Evolutionary conservation across 257 asterid genomes (phyloP).

Genomic region (Pogostemon cablin): DNA sequence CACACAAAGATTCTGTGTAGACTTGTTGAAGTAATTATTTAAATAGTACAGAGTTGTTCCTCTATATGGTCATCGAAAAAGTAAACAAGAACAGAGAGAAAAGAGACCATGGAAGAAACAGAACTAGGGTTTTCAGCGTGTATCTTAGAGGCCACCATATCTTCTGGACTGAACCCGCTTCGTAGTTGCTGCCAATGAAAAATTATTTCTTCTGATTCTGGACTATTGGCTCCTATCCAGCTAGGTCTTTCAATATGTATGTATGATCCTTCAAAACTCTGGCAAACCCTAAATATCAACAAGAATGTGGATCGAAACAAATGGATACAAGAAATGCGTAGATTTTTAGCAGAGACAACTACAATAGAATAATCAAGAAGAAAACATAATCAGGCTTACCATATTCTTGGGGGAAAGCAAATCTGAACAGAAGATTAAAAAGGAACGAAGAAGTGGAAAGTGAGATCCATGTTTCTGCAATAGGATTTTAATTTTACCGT

Average conservation of each 20-base stretch:
- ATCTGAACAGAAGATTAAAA: constrained; percentile 19
- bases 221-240: not conserved
- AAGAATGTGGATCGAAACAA: constrained; percentile 9
- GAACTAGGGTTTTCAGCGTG: constrained; percentile 34
- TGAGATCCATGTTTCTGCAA: constrained; percentile 3
- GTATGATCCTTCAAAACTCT: constrained; percentile 31
- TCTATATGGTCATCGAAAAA: constrained; percentile 1
- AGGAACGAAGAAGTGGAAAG: constrained; percentile 9
- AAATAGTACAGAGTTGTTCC: no score
- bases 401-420: constrained; percentile 12
- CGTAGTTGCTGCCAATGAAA: not conserved
- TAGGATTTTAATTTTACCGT: constrained; percentile 30
- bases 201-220: constrained; percentile 14
- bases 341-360: not conserved
- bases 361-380: constrained; percentile 1
- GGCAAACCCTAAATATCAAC: constrained; percentile 11
- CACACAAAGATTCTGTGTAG: no score
- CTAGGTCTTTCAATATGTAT: constrained; percentile 8
- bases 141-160: constrained; percentile 56
- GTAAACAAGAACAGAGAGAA: not conserved
- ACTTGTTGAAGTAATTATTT: no score
- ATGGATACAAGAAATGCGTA: not conserved
- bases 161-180: constrained; percentile 26
- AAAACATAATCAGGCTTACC: constrained; percentile 16
- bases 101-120: no score